Conservation (phyloP, 208 protist species). For the Crithidia thermophila region DNA sequence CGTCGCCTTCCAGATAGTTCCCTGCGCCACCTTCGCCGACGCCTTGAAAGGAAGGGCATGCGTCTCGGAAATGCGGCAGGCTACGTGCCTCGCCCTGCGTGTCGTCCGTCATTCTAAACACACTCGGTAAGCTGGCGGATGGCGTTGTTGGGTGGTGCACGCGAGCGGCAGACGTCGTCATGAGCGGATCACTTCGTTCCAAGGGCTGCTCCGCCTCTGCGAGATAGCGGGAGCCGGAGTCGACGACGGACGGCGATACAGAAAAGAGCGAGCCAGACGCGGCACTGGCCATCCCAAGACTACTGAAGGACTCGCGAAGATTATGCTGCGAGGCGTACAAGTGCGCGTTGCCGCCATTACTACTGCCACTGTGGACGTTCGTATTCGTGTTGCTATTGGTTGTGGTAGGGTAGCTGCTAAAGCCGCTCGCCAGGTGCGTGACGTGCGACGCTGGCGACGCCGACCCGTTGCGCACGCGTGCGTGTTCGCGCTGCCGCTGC, state of each 20-base stretch:
- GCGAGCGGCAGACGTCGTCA: no score
- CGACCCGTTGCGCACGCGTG: neutral
- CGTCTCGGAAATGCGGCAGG: no score
- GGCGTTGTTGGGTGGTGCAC: no score
- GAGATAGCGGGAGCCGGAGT: neutral
- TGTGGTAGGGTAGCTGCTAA: neutral
- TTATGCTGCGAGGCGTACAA: neutral
- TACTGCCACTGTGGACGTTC: neutral
- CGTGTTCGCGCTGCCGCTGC: constrained; percentile 17
- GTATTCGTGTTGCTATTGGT: neutral
- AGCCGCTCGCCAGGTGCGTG: neutral
- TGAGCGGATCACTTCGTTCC: neutral
- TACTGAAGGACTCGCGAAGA: constrained; percentile 6
- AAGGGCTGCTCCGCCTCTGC: neutral
- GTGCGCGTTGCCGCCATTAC: no score
- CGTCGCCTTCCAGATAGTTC: no score
- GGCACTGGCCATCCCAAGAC: neutral
- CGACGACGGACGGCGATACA: neutral
- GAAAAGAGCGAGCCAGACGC: neutral
- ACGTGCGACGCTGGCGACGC: neutral
- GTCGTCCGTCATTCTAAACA: no score
- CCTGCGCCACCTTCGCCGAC: no score
- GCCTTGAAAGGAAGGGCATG: no score
- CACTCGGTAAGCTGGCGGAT: no score
- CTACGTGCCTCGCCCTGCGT: no score